Evolutionary conservation across 306 rosid species (phyloP), one percentile per base, ranked within the genome.

Genomic region (Glycine soja): DNA sequence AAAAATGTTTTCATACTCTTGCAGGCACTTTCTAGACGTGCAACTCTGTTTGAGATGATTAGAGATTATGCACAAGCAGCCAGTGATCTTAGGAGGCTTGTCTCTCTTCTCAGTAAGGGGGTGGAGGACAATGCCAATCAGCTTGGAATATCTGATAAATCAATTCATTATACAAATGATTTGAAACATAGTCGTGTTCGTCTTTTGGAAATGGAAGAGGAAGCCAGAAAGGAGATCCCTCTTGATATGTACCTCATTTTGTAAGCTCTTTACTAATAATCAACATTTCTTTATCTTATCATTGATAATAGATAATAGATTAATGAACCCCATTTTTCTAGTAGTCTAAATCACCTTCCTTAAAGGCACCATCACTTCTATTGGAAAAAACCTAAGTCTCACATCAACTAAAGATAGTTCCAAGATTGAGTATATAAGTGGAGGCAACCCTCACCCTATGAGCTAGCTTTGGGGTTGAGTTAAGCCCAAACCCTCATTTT

Each of bases 11-110:
- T 77, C 74, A 51, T 74, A 67, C 82, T 70, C 78, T 75, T 74
- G 63, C 85, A 95, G 99, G 99, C 99, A 77, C 90, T 95, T 78
- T 93, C 98, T 80, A 90, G 99, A 83, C 94, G 98, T 78, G 97
- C 96, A 72, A 75, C 90, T 56, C 72, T 95, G 68, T 87, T 85
- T 72, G 97, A 87, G 87, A 93, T 86, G 92, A 93, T 95, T 75
- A 88, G 99, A 88, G 97, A 95, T 84, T 93, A 95, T 80, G 92
- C 81, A 50, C 97, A 90, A 91, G 99, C 97, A 45, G 96, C 90
- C 79, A 82, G 54, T 43, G 99, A 95, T 85, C 90, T 93, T 78
- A 86, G 74, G 88, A 91, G 92, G 89, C 92, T 90, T 79, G 85
- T 90, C 74, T 83, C 91, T 70, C 79, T 89, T 87, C 86, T 90